A percentile compares a stretch with the other conserved stretches of the same genome.
These are phyloP conservation scores for Sarcodon aspratus DNA, from an alignment of 768 basidiomycete genomes.

Conservation along the genomic window DNA sequence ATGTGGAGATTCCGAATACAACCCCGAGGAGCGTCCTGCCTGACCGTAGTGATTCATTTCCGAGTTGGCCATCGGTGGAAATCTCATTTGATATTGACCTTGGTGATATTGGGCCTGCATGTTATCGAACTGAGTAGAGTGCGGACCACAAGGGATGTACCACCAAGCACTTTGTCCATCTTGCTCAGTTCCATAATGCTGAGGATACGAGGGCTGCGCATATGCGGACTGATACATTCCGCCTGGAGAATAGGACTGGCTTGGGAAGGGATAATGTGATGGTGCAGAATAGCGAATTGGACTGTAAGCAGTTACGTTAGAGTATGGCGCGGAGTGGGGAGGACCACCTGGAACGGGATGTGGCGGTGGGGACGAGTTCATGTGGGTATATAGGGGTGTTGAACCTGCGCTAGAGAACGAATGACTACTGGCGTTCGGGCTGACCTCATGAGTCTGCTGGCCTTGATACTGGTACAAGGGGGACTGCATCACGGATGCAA, in stretches of 20 bases:
- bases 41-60: conserved; percentile 5
- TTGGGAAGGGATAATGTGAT: not conserved
- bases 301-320: not conserved
- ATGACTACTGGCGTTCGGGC: too few relatives aligned
- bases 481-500: too few relatives aligned
- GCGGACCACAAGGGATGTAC: too few relatives aligned
- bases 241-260: not conserved
- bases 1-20: not conserved
- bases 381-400: too few relatives aligned
- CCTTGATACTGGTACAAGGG: too few relatives aligned
- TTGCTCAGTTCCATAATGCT: not conserved
- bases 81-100: conserved; percentile 19
- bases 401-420: too few relatives aligned
- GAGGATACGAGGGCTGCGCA: not conserved
- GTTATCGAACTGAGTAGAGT: conserved; percentile 14
- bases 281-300: not conserved
- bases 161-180: not conserved
- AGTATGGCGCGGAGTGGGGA: not conserved
- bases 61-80: conserved; percentile 10
- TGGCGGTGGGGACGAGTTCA: too few relatives aligned
- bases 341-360: not conserved
- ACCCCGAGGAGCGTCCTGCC: not conserved
- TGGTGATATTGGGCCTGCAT: conserved; percentile 18
- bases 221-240: not conserved
- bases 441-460: too few relatives aligned